Conservation (phyloP, 768 basidiomycete genomes). For the Collybia sordida region DNA sequence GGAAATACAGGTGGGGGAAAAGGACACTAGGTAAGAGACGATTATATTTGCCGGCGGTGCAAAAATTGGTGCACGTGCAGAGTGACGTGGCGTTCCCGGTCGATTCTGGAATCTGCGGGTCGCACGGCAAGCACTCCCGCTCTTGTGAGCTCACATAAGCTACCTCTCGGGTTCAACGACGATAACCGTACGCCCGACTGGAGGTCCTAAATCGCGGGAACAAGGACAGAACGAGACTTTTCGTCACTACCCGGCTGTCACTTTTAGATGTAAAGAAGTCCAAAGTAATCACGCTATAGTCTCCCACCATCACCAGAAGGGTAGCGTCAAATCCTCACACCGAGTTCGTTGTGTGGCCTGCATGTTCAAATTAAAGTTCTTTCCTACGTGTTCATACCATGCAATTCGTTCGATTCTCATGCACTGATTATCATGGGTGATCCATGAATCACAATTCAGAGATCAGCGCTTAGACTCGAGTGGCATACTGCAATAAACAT, state of each 20-base stretch:
- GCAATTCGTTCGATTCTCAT: no score
- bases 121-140: not conserved
- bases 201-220: not conserved
- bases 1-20: conserved; percentile 1
- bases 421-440: no score
- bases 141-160: not conserved
- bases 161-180: not conserved
- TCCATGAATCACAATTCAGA: no score
- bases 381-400: no score
- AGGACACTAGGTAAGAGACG: conserved; percentile 1
- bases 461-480: no score
- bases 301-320: conserved; percentile 22
- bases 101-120: not conserved
- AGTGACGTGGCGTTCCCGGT: conserved; percentile 38
- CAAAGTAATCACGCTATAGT: conserved; percentile 27
- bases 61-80: conserved; percentile 33
- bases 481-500: no score
- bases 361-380: not conserved
- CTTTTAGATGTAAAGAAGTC: no score
- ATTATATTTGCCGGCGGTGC: conserved; percentile 4
- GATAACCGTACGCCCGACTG: not conserved
- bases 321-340: not conserved
- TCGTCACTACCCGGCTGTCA: not conserved
- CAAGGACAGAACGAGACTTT: not conserved
- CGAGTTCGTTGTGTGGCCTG: not conserved